Evolutionary conservation across 768 basidiomycete genomes (phyloP).

Genomic region (Suillus tomentosus): DNA sequence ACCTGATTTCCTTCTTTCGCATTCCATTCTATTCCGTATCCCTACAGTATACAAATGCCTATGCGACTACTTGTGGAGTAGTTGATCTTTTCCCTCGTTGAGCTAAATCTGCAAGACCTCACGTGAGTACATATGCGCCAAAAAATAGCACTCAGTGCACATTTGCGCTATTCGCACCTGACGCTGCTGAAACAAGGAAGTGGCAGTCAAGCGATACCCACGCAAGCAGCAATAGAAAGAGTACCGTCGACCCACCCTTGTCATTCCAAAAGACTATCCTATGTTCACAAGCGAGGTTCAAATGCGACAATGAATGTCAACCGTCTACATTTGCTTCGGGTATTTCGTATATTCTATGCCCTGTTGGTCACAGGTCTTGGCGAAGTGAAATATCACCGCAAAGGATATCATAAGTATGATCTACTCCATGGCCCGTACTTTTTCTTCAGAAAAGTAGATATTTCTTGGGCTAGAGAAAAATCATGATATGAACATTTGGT

Average conservation of each 20-base stretch:
- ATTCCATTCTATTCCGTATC: too few species aligned
- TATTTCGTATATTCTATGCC: neutral
- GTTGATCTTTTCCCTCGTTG: too few species aligned
- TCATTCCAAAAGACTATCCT: neutral
- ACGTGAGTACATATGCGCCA: neutral
- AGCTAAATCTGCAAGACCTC: neutral
- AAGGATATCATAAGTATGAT: slow-evolving; percentile 1
- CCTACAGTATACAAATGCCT: too few species aligned
- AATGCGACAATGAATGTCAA: neutral
- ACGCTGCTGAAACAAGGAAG: neutral
- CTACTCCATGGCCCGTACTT: neutral
- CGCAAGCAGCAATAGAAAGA: neutral
- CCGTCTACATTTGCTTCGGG: neutral
- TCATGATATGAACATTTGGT: neutral
- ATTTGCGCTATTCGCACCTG: neutral
- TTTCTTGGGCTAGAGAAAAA: neutral
- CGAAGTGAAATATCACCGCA: neutral
- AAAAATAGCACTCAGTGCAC: neutral
- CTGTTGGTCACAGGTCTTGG: neutral
- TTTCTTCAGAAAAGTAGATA: neutral
- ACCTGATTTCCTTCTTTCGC: too few species aligned
- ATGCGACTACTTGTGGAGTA: too few species aligned
- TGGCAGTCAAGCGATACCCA: neutral
- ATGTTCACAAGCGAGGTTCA: neutral
- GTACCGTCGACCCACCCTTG: neutral